phyloP scores from a whole-genome alignment of 169 alveolate genomes.

The Besnoitia besnoiti region DNA sequence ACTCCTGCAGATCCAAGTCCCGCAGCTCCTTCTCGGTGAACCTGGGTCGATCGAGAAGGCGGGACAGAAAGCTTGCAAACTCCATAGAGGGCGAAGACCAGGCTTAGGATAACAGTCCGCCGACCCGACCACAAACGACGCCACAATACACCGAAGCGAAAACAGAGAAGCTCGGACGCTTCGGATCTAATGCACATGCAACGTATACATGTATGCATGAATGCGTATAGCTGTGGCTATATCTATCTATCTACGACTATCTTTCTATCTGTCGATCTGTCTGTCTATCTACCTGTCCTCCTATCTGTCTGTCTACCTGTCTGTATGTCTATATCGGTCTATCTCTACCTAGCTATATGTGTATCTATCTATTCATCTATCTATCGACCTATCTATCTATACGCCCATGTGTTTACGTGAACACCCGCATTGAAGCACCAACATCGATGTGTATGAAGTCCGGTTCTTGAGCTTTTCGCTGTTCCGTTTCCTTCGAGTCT shows the following conservation, averaged over 20 bases:
- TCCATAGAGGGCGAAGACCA: no score
- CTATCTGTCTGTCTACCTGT: no score
- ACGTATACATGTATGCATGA: background rate
- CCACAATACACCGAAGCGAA: no score
- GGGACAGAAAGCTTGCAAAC: background rate
- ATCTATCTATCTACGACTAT: background rate
- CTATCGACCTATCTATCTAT: background rate
- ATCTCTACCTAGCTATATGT: no score
- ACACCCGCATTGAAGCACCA: background rate
- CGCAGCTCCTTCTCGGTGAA: conserved; percentile 74
- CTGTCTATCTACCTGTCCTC: background rate
- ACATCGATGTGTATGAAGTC: no score
- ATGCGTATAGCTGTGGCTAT: background rate
- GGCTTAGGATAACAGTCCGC: no score
- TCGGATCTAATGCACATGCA: no score
- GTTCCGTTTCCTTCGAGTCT: background rate
- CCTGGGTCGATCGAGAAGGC: conserved; percentile 30
- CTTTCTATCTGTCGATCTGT: background rate
- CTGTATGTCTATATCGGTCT: no score
- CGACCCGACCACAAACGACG: no score
- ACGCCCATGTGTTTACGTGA: no score
- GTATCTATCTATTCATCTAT: background rate
- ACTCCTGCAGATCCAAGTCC: conserved; percentile 73
- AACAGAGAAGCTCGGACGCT: no score
- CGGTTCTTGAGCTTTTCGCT: background rate